Evolutionary conservation across 805 yeast species (phyloP).

Genomic region (Kluyveromyces aestuarii): DNA sequence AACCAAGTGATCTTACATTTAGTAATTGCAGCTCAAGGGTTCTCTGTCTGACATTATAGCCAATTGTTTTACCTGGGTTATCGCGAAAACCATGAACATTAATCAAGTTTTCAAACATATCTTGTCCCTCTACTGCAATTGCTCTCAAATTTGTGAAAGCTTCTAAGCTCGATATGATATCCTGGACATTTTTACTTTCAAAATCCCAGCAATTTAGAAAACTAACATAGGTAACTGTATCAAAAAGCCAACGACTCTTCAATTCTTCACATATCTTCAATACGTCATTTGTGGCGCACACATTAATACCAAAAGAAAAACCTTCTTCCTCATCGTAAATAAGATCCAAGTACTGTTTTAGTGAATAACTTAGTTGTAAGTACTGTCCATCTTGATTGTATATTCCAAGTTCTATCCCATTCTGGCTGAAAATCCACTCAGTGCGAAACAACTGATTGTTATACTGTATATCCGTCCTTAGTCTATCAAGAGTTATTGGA

Average conservation of each 20-base stretch:
- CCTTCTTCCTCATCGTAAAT: not conserved
- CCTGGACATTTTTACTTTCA: slow-evolving; percentile 4
- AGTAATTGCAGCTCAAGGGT: slow-evolving; percentile 12
- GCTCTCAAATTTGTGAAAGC: slow-evolving; percentile 14
- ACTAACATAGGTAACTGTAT: not conserved
- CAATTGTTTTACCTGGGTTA: slow-evolving; percentile 22
- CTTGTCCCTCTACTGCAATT: slow-evolving; percentile 13
- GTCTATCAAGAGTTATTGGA: slow-evolving; percentile 21
- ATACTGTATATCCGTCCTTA: slow-evolving; percentile 19
- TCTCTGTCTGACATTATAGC: slow-evolving; percentile 15
- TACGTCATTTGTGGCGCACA: not conserved
- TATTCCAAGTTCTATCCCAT: slow-evolving; percentile 11
- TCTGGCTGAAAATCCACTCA: slow-evolving; percentile 18
- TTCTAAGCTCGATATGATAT: slow-evolving; percentile 12
- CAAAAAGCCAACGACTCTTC: not conserved
- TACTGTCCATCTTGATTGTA: slow-evolving; percentile 16
- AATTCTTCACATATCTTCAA: not conserved
- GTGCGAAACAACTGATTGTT: slow-evolving; percentile 16
- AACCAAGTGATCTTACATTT: slow-evolving; percentile 8
- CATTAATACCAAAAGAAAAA: not conserved
- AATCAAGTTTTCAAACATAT: slow-evolving; percentile 16
- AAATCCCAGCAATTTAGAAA: slow-evolving; percentile 2
- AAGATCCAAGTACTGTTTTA: slow-evolving; percentile 12
- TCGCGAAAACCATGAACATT: slow-evolving; percentile 25
- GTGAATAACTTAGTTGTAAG: slow-evolving; percentile 23